Percentiles rank a stretch among this genome's conserved stretches.
Evolutionary conservation across 1,139 yeast species (phyloP).

Genomic region (Candida dubliniensis): DNA sequence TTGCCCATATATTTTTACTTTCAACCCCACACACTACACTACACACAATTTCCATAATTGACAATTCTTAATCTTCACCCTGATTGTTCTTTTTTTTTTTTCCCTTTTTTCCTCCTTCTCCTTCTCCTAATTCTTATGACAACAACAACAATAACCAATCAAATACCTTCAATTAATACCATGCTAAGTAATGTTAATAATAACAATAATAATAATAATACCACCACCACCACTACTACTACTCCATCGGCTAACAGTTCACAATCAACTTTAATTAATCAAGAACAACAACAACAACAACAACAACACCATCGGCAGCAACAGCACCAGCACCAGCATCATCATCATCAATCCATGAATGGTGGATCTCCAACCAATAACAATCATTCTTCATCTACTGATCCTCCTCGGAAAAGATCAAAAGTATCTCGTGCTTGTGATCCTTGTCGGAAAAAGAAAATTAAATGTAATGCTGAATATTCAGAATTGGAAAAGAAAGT

Average conservation of each 20-base stretch:
- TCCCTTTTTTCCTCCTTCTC: no score
- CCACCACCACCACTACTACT: conserved; percentile 15
- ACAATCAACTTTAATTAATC: conserved; percentile 4
- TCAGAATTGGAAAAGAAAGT: conserved; percentile 43
- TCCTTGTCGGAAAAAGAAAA: conserved; percentile 63
- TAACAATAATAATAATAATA: conserved; percentile 17
- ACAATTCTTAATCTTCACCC: no score
- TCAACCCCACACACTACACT: no score
- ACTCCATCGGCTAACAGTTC: neutral
- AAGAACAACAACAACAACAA: conserved; percentile 3
- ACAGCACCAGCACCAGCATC: conserved; percentile 1
- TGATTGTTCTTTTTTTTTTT: neutral
- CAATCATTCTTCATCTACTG: neutral
- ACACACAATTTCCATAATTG: no score
- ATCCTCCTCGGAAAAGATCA: conserved; percentile 53
- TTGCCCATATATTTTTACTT: no score
- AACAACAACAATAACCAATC: conserved; percentile 6
- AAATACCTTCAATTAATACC: conserved; percentile 8
- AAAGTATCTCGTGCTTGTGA: conserved; percentile 72
- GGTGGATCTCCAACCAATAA: neutral
- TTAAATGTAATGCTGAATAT: conserved; percentile 61
- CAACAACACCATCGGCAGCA: neutral
- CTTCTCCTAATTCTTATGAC: no score
- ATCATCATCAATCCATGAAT: neutral
- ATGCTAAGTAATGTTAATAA: conserved; percentile 14